Evolutionary conservation across 768 basidiomycete genomes (phyloP), one percentile per base, ranked within the genome.

Genomic region (Cystobasidium ongulense): DNA sequence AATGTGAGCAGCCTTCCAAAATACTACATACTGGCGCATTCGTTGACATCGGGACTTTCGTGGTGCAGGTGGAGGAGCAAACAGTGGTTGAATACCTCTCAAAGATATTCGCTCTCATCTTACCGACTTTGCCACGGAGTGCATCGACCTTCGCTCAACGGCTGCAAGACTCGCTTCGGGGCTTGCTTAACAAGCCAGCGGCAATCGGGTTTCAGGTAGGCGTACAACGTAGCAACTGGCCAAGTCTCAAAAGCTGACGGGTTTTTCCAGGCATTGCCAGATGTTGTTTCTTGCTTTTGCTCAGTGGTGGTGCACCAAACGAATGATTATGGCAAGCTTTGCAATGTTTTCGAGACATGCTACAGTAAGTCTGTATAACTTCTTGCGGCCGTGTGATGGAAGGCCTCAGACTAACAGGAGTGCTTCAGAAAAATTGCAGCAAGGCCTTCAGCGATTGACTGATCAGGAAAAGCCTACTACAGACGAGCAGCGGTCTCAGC

Each of bases 241-340:
- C 50, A 10, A 0, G 1, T 0, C 67, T 18, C 33, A 38, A n/a
- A 75, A 41, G 29, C 38, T 54, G 29, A 59, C 50, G 29, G 54
- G 41, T 13, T 18, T 66, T 21, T 52, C 0, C 76, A 93, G 89
- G 88, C 89, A 25, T 81, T 98, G 36, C 92, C 94, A 82, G 96
- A 97, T 81, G 87, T 88, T 15, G 90, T 98, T 17, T 91, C 91
- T 0, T 97, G 94, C 76, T 88, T 95, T 83, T 95, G 93, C 79
- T 86, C 87, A 0, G 89, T 90, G 0, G 88, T 94, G 0, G 87
- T 88, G 63, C 82, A 90, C 76, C 84, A 98, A 21, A 97, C 96
- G 0, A 90, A 91, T 74, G 92, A 97, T 76, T 95, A 88, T 77
- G 82, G 82, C 18, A 86, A 88, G 39, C 84, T 97, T 21, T 86